These are phyloP conservation scores for Dioscorea dumetorum DNA, from an alignment of 106 monocot species.

Conservation along the genomic window DNA sequence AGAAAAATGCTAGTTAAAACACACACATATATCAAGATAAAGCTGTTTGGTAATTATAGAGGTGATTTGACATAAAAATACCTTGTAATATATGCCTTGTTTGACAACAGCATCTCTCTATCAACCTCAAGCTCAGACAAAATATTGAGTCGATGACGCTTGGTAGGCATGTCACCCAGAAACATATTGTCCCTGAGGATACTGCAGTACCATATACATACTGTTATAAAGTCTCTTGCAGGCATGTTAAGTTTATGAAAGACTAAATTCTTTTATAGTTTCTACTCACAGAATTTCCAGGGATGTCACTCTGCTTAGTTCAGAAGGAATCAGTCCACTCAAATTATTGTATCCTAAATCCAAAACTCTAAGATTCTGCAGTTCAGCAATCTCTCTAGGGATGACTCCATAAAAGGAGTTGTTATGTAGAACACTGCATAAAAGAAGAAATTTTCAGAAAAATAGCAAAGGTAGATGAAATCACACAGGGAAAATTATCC, in stretches of 20 bases:
- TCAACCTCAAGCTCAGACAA: constrained; percentile 12
- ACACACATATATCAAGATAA: too few species aligned
- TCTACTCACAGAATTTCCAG: constrained; percentile 6
- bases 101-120: constrained; percentile 6
- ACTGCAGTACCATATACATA: constrained; percentile 9
- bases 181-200: constrained; percentile 26
- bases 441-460: background rate
- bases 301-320: constrained; percentile 6
- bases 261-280: background rate
- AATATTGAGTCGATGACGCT: constrained; percentile 7
- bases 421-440: constrained; percentile 31
- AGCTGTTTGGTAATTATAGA: background rate
- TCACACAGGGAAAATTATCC: too few species aligned
- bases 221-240: too few species aligned
- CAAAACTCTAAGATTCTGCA: constrained; percentile 24
- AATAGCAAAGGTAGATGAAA: too few species aligned
- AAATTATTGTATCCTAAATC: constrained; percentile 40
- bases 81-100: background rate
- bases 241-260: too few species aligned
- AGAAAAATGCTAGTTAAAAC: too few species aligned
- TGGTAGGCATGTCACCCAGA: constrained; percentile 12
- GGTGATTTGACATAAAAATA: background rate
- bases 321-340: constrained; percentile 25
- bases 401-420: constrained; percentile 38
- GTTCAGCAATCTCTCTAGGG: constrained; percentile 25